Base-by-base conservation (phyloP, 2,329 filamentous ascomycete genomes). In the Trichoderma aggressivum region DNA sequence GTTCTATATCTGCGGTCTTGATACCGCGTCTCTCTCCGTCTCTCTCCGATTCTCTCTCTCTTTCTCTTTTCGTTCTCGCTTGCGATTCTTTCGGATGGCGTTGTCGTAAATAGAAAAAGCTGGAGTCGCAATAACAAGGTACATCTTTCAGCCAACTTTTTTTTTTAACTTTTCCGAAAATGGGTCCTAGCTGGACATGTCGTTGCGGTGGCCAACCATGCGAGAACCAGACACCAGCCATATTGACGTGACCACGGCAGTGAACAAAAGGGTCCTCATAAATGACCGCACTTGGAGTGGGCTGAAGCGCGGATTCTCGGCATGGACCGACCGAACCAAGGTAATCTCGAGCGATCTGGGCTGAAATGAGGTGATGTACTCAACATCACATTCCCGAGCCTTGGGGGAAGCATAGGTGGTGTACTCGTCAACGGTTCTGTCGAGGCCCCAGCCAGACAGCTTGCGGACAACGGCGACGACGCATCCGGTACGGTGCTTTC, bases 401-500 rank as follows among this genome's bases (percentile, higher is more conserved):
- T 91, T 91, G 24, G 87, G 86, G 39, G 84, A 82, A 0, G 89
- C 89, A 75, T 90, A 94, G 1, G 83, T 82, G 73, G 86, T 84
- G 82, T 97, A 97, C 80, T 98, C 94, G 64, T 88, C 85, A 43
- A 96, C 80, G 43, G 92, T 88, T 18, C 84, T 82, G 1, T 86
- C 79, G 1, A 89, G 79, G 21, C 89, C 83, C 90, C 92, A 93
- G 16, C 91, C 89, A 16, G 89, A 87, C 14, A 92, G 82, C 78
- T 92, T 93, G 73, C 94, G 90, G 73, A 97, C 86, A 71, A 92
- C 90, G 21, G 90, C 94, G 62, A 94, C 87, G n/a, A 96, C 91
- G 78, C 94, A 97, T 26, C 94, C 94, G 21, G 94, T 97, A 71
- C 94, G 91, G 78, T 98, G 94, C 87, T 93, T 96, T 78, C 94